Conservation (phyloP, 768 basidiomycete species). For the Boletellus sp. region DNA sequence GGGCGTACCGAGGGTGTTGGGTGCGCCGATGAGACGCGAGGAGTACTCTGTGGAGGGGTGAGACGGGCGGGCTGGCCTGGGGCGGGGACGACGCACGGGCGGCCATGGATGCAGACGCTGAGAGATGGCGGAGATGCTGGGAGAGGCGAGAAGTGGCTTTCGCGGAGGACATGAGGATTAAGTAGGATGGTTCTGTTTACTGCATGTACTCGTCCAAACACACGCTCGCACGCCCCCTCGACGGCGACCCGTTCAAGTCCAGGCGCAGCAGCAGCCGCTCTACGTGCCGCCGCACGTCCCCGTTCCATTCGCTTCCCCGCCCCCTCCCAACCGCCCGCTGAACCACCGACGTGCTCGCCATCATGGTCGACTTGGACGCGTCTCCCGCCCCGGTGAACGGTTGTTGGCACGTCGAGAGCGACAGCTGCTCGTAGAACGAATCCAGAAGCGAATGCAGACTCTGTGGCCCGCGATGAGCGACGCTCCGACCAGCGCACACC, state of each 20-base stretch:
- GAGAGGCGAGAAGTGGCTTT: constrained; percentile 53
- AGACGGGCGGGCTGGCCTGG: background rate
- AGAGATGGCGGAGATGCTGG: constrained; percentile 60
- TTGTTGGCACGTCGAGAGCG: constrained; percentile 72
- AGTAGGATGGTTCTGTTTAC: no score
- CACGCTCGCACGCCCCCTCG: constrained; percentile 42
- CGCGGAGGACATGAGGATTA: background rate
- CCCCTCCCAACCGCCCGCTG: constrained; percentile 52
- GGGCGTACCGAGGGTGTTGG: constrained; percentile 86
- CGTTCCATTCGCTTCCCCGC: constrained; percentile 54
- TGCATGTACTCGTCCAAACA: background rate
- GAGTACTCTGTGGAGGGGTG: constrained; percentile 51
- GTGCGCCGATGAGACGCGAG: constrained; percentile 76
- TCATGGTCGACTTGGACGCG: constrained; percentile 68
- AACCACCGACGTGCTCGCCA: constrained; percentile 44
- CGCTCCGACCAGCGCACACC: background rate
- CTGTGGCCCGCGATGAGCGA: constrained; percentile 36
- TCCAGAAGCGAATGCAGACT: constrained; percentile 62
- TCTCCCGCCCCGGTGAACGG: constrained; percentile 60
- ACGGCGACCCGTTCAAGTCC: constrained; percentile 81
- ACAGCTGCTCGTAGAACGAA: constrained; percentile 78
- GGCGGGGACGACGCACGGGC: constrained; percentile 9
- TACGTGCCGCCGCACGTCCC: constrained; percentile 71
- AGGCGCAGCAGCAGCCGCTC: constrained; percentile 78
- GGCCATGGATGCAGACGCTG: constrained; percentile 46